These are phyloP conservation scores for Capsella bursapastoris DNA, from an alignment of 345 rosid genomes.

Conservation along the genomic window DNA sequence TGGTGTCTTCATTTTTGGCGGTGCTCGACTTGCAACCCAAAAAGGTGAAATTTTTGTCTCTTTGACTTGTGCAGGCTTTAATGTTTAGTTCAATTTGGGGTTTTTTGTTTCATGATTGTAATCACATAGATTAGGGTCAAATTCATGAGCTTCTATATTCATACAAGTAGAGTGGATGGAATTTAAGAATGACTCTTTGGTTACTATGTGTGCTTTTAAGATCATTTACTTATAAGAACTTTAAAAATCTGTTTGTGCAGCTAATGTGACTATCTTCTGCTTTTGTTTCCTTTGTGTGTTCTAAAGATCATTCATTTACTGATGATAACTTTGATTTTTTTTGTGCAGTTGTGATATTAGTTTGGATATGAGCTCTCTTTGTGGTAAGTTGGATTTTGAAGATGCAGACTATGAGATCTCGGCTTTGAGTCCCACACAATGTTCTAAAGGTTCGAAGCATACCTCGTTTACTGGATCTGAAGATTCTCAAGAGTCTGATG, in stretches of 20 bases:
- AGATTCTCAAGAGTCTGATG: slow-evolving; percentile 48
- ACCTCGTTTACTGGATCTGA: slow-evolving; percentile 36
- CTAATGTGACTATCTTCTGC: slow-evolving; percentile 6
- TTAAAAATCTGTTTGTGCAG: slow-evolving; percentile 16
- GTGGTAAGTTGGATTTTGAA: slow-evolving; percentile 37
- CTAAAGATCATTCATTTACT: neutral
- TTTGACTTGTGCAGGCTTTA: neutral
- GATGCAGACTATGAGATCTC: slow-evolving; percentile 45
- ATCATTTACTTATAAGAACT: neutral
- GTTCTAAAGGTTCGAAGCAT: slow-evolving; percentile 33
- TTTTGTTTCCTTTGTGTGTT: slow-evolving; percentile 17
- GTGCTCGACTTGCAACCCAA: slow-evolving; percentile 13
- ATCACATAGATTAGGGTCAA: neutral
- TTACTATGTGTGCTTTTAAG: neutral
- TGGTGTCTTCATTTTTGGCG: neutral
- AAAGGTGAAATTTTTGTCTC: slow-evolving; percentile 25
- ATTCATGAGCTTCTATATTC: neutral
- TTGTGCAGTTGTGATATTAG: slow-evolving; percentile 35
- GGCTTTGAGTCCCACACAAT: slow-evolving; percentile 34
- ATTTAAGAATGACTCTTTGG: neutral
- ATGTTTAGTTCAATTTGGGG: neutral
- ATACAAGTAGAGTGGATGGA: neutral
- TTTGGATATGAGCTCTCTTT: slow-evolving; percentile 53
- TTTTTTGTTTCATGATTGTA: neutral
- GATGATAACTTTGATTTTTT: slow-evolving; percentile 13